Conservation (phyloP, 139 green algal species). For the Auxenochlorella protothecoides region DNA sequence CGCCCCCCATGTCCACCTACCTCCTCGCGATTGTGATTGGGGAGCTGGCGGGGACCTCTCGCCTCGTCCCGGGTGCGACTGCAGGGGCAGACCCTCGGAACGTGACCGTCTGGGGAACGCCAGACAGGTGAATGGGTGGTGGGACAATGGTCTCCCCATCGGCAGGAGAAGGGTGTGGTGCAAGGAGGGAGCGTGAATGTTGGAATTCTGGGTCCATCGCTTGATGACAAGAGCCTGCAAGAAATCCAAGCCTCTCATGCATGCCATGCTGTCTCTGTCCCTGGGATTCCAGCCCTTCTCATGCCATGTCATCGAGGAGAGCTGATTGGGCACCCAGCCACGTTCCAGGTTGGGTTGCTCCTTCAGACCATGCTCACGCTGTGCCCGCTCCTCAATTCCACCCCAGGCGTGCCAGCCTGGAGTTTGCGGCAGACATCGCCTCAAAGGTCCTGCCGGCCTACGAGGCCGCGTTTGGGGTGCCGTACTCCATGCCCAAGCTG, state of each 20-base stretch:
- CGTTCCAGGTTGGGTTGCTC: too few relatives aligned
- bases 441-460: slow-evolving; percentile 28
- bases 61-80: neutral
- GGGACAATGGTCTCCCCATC: neutral
- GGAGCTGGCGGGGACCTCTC: slow-evolving; percentile 31
- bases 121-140: slow-evolving; percentile 24
- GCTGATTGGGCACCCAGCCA: too few relatives aligned
- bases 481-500: slow-evolving; percentile 70
- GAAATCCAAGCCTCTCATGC: too few relatives aligned
- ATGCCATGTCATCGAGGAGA: too few relatives aligned
- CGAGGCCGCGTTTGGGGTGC: slow-evolving; percentile 36
- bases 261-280: too few relatives aligned
- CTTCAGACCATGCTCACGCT: too few relatives aligned
- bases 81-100: slow-evolving; percentile 1
- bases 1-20: slow-evolving; percentile 78
- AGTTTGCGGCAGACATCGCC: slow-evolving; percentile 20
- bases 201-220: neutral
- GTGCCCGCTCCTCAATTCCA: too few relatives aligned
- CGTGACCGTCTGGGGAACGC: slow-evolving; percentile 53
- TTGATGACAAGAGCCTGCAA: too few relatives aligned
- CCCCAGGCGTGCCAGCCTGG: slow-evolving; percentile 19
- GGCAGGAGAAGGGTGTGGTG: neutral
- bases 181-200: neutral
- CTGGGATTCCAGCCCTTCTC: too few relatives aligned
- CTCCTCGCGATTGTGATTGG: slow-evolving; percentile 64